Base-by-base conservation (phyloP, 2,329 filamentous ascomycete species). In the Basipetospora chlamydospora region DNA sequence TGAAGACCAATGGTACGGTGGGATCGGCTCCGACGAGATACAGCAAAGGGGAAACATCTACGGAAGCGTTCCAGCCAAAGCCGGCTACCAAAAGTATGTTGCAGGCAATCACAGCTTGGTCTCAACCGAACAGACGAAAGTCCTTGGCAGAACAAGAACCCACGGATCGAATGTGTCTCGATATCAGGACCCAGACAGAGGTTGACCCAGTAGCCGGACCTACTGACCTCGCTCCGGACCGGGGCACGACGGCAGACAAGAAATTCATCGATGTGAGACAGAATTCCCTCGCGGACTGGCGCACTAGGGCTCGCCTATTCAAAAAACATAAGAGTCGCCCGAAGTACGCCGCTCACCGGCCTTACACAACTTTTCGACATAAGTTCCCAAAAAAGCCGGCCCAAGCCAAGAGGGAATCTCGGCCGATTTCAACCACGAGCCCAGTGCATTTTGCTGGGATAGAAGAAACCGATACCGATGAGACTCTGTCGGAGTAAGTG, bases 131-230 rank as follows among this genome's bases (percentile, higher is more conserved):
- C 9, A 21, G 20, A 10, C 18, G 21, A 15, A 17, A 18, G 10
- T 33, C 20, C 31, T 21, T 12, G 31, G 18, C 20, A 11, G n/a
- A 33, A 15, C 22, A 23, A 23, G 11, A 23, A 11, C 22, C 22
- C 22, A n/a, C n/a, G n/a, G n/a, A n/a, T n/a, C n/a, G n/a, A n/a
- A n/a, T n/a, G n/a, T 23, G 22, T 17, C 10, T 33, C 15, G 20
- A 33, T n/a, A 11, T 33, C 21, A 33, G 31, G 18, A 33, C 31
- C 12, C 31, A 33, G 10, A 33, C 31, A 6, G 31, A 33, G 5
- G n/a, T 6, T 13, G 13, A 21, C 11, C 7, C 12, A 20, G 31
- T 10, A 18, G 16, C 16, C 12, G n/a, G 28, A 7, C 13, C 12
- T n/a, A n/a, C 31, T 21, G 6, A 11, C 8, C 16, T 33, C n/a